Evolutionary conservation across 176 grass and related monocot species (phyloP).

Genomic region (Bothriochloa decipiens): DNA sequence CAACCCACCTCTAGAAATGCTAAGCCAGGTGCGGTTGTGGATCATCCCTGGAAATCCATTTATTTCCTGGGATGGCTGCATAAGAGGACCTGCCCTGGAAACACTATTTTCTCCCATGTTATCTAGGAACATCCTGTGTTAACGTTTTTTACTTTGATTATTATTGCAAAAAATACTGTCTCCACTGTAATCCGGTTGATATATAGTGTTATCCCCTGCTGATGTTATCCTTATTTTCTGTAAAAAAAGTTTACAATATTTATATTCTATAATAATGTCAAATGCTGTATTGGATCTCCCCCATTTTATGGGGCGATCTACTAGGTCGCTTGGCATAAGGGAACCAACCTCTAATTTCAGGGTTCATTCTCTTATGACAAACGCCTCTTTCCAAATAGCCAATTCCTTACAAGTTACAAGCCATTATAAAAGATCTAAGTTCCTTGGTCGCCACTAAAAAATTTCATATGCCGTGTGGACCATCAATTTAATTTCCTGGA

Average conservation of each 20-base stretch:
- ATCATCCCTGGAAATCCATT: neutral
- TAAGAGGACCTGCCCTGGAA: neutral
- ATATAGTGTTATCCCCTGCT: neutral
- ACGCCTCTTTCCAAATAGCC: no score
- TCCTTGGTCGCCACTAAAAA: neutral
- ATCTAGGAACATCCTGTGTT: neutral
- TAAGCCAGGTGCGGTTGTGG: neutral
- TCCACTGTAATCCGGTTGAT: neutral
- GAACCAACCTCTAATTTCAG: no score
- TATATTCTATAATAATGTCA: neutral
- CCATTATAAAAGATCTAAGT: neutral
- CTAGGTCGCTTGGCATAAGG: no score
- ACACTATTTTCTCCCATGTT: neutral
- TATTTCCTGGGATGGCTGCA: neutral
- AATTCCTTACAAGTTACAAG: no score
- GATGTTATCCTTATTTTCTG: neutral
- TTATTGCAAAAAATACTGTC: neutral
- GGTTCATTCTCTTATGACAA: no score
- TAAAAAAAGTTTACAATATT: neutral
- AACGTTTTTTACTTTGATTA: neutral
- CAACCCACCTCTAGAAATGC: neutral
- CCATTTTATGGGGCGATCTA: neutral
- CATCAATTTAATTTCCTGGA: neutral
- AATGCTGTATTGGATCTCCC: neutral
- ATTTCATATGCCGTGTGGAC: neutral